These are phyloP conservation scores for Saccharomycopsis fermentans DNA, from an alignment of 805 yeast species.

Conservation along the genomic window DNA sequence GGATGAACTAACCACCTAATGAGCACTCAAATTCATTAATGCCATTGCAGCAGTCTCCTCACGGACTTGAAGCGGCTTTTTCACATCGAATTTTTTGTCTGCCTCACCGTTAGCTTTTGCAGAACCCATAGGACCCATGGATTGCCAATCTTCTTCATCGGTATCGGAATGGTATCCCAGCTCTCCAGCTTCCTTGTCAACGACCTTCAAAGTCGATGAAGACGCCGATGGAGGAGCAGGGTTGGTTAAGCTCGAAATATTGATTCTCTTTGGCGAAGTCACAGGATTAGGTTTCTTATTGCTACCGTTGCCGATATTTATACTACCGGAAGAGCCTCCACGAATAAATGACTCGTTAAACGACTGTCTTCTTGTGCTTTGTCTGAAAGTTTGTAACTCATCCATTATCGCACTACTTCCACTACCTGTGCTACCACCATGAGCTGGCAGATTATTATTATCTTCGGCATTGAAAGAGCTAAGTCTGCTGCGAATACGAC, in stretches of 20 bases:
- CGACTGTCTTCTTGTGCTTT: slow-evolving; percentile 4
- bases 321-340: not conserved
- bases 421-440: not conserved
- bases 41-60: slow-evolving; percentile 58
- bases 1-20: slow-evolving; percentile 16
- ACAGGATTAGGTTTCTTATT: not conserved
- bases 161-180: slow-evolving; percentile 47
- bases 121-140: slow-evolving; percentile 62
- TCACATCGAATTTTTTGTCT: not conserved
- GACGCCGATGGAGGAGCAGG: not conserved
- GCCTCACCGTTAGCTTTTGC: slow-evolving; percentile 3
- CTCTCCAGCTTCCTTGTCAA: not conserved
- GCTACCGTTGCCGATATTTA: not conserved
- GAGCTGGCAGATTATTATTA: not conserved
- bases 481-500: slow-evolving; percentile 11
- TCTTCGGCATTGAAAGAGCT: slow-evolving; percentile 13
- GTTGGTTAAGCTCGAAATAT: slow-evolving; percentile 12
- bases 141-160: slow-evolving; percentile 95
- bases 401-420: not conserved
- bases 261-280: slow-evolving; percentile 7
- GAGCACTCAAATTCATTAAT: slow-evolving; percentile 39
- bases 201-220: not conserved
- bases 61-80: slow-evolving; percentile 23
- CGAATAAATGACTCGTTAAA: slow-evolving; percentile 13
- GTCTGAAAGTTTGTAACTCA: not conserved